Evolutionary conservation across 192 early-diverging fungal genomes (phyloP), one percentile per base, ranked within the genome.

Genomic region (Paraglomus brasilianum): DNA sequence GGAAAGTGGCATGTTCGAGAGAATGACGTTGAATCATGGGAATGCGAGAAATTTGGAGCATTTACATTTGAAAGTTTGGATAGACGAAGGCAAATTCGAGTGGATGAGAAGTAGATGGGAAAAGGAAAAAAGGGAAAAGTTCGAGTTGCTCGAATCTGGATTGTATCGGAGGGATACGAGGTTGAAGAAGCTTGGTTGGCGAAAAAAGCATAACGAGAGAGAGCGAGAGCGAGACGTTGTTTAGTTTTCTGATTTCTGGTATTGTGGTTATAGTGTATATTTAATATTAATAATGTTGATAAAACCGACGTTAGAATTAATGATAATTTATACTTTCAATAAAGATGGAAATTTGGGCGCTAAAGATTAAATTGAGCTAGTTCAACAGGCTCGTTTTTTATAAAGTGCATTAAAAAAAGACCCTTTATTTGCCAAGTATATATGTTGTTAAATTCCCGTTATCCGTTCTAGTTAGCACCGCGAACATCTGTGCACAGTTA

Each of bases 21-120:
- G 22, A 22, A 72, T 72, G 71, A 72, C 63, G 21, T 66, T 72
- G 39, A 72, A 72, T 72, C 71, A 72, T 67, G 71, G 71, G 10
- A 72, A 72, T 50, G 68, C 71, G 38, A 38, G 71, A 45, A 72
- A 72, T 14, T 1, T 72, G 42, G 71, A 48, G 43, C 71, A 72
- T 63, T 39, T 72, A 38, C 71, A 72, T 67, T 42, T 72, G 15
- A 72, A 72, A 66, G 47, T 72, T 11, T 52, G 39, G 43, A 5
- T 72, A 36, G n/a, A 4, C 22, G 5, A 42, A 24, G 6, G 40
- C 1, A 45, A 72, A 51, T 55, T 72, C 40, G 19, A 63, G 6
- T 22, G 41, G 40, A 57, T 66, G 40, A 66, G 13, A 56, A 52
- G 66, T 49, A 59, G 50, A 50, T 72, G 71, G 60, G 50, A 55